Conservation (phyloP, 306 rosid genomes). For the Corylus heterophylla region DNA sequence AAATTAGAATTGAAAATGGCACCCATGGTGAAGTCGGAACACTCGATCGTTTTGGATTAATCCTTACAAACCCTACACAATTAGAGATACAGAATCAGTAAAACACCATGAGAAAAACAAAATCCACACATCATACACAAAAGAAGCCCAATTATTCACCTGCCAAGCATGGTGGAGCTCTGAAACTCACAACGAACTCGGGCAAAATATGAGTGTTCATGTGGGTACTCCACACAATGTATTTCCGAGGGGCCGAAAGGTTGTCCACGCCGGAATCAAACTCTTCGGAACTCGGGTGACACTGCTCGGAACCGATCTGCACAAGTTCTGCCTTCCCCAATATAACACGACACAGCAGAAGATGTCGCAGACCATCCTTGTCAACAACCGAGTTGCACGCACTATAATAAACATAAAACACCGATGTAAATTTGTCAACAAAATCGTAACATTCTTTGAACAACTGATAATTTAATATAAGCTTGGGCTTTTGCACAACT, state of each 20-base stretch:
- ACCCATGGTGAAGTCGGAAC: constrained; percentile 86
- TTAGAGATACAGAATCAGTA: neutral
- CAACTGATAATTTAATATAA: too few relatives aligned
- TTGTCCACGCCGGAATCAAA: constrained; percentile 78
- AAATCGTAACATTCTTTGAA: neutral
- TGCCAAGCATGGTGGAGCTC: constrained; percentile 42
- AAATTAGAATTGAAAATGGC: constrained; percentile 63
- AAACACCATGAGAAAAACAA: neutral
- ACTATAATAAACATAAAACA: constrained; percentile 30
- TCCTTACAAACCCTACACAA: constrained; percentile 44
- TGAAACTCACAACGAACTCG: constrained; percentile 62
- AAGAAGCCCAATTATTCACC: constrained; percentile 31
- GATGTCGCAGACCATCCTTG: constrained; percentile 60
- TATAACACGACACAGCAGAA: constrained; percentile 76
- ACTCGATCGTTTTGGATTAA: constrained; percentile 30
- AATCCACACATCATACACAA: neutral
- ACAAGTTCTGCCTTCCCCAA: constrained; percentile 74
- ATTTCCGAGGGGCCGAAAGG: constrained; percentile 52
- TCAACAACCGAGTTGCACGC: constrained; percentile 46
- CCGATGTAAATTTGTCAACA: neutral
- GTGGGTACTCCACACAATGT: constrained; percentile 59
- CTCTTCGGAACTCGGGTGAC: constrained; percentile 54
- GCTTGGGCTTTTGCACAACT: too few relatives aligned
- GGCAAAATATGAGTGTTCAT: constrained; percentile 88
- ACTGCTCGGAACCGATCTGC: constrained; percentile 50